These are phyloP conservation scores for Penicillium sclerotiorum DNA, from an alignment of 2,329 filamentous ascomycete species.

Conservation along the genomic window DNA sequence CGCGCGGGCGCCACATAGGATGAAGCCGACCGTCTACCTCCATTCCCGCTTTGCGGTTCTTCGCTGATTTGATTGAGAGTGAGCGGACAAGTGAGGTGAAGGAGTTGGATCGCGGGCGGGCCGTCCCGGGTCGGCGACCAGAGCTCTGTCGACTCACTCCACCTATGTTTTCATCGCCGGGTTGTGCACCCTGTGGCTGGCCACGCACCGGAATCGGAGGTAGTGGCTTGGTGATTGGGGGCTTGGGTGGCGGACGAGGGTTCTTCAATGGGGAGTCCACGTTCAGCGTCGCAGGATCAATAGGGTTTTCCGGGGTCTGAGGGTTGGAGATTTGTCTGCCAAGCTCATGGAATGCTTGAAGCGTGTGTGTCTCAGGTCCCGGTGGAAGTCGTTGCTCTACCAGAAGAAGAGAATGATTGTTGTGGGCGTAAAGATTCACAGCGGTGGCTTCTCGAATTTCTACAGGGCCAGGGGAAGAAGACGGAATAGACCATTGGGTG, in stretches of 20 bases:
- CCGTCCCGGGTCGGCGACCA: conserved; percentile 40
- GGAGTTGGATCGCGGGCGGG: conserved; percentile 45
- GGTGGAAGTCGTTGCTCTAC: conserved; percentile 54
- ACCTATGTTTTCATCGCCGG: conserved; percentile 21
- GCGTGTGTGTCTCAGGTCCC: conserved; percentile 29
- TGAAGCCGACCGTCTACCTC: conserved; percentile 55
- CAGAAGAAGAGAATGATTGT: conserved; percentile 65
- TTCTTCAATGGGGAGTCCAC: conserved; percentile 63
- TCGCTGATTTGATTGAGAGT: conserved; percentile 44
- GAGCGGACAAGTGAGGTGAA: conserved; percentile 41
- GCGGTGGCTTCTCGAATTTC: conserved; percentile 65
- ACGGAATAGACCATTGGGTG: conserved; percentile 51
- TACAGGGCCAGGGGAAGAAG: conserved; percentile 53
- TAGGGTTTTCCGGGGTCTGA: conserved; percentile 30
- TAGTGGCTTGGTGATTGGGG: conserved; percentile 59
- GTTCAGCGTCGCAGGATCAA: conserved; percentile 16
- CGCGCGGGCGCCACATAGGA: conserved; percentile 65
- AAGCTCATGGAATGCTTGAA: conserved; percentile 29
- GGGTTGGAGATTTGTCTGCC: conserved; percentile 18
- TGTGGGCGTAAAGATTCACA: conserved; percentile 63
- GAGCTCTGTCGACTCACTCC: conserved; percentile 37
- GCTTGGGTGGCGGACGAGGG: conserved; percentile 59
- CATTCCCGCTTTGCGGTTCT: conserved; percentile 46
- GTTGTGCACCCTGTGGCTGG: conserved; percentile 16
- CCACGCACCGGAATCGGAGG: conserved; percentile 54